A percentile compares a stretch with the other conserved stretches of the same genome.
phyloP scores from a whole-genome alignment of 352 stramenopile genomes.

The Phytophthora rubi region DNA sequence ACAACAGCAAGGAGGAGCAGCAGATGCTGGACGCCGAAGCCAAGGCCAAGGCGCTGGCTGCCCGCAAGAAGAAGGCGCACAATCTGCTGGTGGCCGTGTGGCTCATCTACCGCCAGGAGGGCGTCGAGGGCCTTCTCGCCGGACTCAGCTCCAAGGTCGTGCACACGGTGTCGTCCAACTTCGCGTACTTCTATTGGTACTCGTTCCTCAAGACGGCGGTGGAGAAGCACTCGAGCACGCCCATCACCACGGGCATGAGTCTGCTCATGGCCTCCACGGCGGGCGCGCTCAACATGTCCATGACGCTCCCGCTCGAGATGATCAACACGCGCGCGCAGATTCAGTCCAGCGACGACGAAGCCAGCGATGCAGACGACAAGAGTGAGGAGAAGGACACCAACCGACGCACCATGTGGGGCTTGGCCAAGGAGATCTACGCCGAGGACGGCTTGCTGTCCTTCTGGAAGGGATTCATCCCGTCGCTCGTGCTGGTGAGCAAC shows the following conservation, averaged over 20 bases:
- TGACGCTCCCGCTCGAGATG: constrained; percentile 89
- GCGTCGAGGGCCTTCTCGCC: constrained; percentile 66
- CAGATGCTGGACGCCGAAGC: constrained; percentile 18
- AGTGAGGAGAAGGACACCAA: constrained; percentile 14
- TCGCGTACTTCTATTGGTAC: constrained; percentile 90
- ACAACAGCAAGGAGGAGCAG: constrained; percentile 37
- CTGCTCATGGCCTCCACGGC: constrained; percentile 78
- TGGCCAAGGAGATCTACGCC: constrained; percentile 69
- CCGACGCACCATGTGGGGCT: constrained; percentile 53
- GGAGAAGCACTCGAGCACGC: constrained; percentile 53
- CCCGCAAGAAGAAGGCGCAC: constrained; percentile 48
- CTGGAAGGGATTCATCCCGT: constrained; percentile 90
- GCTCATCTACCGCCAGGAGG: constrained; percentile 73
- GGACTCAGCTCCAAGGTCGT: constrained; percentile 78
- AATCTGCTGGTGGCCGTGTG: constrained; percentile 67
- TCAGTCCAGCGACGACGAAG: constrained; percentile 50
- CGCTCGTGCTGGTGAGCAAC: constrained; percentile 89
- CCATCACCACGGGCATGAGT: constrained; percentile 71
- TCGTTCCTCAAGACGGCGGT: constrained; percentile 75
- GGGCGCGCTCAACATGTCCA: constrained; percentile 87
- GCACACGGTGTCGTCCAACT: constrained; percentile 81
- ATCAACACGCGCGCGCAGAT: constrained; percentile 90
- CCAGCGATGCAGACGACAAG: constrained; percentile 43
- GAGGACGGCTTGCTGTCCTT: constrained; percentile 78
- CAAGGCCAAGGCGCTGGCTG: constrained; percentile 31